phyloP scores from a whole-genome alignment of 2,329 filamentous ascomycete genomes.

The Basipetospora chlamydospora region DNA sequence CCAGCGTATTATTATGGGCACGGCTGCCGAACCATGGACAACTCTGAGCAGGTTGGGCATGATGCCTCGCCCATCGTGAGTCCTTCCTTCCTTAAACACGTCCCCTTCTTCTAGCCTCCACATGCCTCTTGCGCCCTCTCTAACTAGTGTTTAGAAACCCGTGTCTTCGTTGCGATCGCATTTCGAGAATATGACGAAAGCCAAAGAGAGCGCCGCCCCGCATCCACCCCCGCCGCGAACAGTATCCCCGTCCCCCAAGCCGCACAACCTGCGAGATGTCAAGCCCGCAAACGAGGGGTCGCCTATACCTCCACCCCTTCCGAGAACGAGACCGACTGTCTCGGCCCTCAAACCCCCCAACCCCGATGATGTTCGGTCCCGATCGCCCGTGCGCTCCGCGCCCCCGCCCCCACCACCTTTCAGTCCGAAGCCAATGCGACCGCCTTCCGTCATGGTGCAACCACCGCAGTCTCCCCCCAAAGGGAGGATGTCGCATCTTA shows the following conservation, averaged over 20 bases:
- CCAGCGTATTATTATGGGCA: slow-evolving; percentile 9
- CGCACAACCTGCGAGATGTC: slow-evolving; percentile 26
- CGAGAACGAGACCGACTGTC: slow-evolving; percentile 17
- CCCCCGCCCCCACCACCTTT: slow-evolving; percentile 25
- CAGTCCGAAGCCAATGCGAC: slow-evolving; percentile 22
- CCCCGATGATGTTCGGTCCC: slow-evolving; percentile 2
- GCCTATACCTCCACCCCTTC: slow-evolving; percentile 17
- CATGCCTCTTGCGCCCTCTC: too few species aligned
- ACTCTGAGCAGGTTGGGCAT: slow-evolving; percentile 35
- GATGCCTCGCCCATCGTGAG: slow-evolving; percentile 66
- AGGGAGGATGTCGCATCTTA: slow-evolving; percentile 18
- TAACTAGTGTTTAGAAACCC: slow-evolving; percentile 42
- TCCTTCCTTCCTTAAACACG: slow-evolving; percentile 6
- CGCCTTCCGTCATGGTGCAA: slow-evolving; percentile 53
- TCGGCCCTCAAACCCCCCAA: slow-evolving; percentile 10
- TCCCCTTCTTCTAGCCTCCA: too few species aligned
- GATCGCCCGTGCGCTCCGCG: slow-evolving; percentile 23
- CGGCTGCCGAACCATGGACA: slow-evolving; percentile 3
- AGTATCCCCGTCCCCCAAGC: slow-evolving; percentile 23
- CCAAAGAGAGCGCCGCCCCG: slow-evolving; percentile 19
- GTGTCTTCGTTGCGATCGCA: slow-evolving; percentile 69
- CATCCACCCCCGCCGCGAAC: slow-evolving; percentile 14
- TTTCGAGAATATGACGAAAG: slow-evolving; percentile 61
- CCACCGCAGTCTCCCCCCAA: slow-evolving; percentile 58
- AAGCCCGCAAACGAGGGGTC: slow-evolving; percentile 21